Evolutionary conservation across 108 stramenopile species (phyloP).

Genomic region (Conticribra weissflogii): DNA sequence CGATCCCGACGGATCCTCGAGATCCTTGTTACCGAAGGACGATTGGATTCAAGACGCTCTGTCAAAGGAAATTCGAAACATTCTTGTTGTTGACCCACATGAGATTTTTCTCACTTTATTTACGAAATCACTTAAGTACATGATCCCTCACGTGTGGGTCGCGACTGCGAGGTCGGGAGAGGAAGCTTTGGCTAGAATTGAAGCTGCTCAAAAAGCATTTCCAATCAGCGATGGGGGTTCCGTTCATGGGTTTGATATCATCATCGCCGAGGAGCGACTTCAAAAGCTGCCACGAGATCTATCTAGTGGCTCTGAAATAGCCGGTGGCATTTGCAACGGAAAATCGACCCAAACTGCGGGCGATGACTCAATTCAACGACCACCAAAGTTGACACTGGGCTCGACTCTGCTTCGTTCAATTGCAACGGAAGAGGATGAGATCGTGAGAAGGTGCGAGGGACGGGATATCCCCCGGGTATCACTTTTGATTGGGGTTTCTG

Average conservation of each 20-base stretch:
- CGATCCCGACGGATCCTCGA: constrained; percentile 27
- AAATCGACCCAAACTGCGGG: constrained; percentile 20
- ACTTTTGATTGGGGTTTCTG: constrained; percentile 70
- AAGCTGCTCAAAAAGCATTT: constrained; percentile 36
- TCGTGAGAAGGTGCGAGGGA: constrained; percentile 4
- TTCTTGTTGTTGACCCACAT: constrained; percentile 70
- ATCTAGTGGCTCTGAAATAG: constrained; percentile 1
- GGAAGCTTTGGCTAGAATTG: constrained; percentile 53
- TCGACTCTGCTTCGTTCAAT: constrained; percentile 31
- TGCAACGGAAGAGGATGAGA: constrained; percentile 15
- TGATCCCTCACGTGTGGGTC: constrained; percentile 64
- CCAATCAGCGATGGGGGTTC: constrained; percentile 44
- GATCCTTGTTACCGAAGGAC: constrained; percentile 11
- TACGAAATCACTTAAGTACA: constrained; percentile 55
- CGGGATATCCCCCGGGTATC: constrained; percentile 22
- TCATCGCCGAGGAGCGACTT: constrained; percentile 64
- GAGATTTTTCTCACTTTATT: constrained; percentile 54
- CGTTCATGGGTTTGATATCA: constrained; percentile 60
- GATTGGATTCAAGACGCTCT: constrained; percentile 21
- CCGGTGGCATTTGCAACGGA: no score
- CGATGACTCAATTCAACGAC: constrained; percentile 45
- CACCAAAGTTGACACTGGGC: constrained; percentile 26
- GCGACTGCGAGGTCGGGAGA: constrained; percentile 54
- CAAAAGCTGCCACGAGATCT: constrained; percentile 5
- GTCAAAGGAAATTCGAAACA: constrained; percentile 58